phyloP scores from a whole-genome alignment of 73 alveolate genomes.

The Durusdinium trenchii region DNA sequence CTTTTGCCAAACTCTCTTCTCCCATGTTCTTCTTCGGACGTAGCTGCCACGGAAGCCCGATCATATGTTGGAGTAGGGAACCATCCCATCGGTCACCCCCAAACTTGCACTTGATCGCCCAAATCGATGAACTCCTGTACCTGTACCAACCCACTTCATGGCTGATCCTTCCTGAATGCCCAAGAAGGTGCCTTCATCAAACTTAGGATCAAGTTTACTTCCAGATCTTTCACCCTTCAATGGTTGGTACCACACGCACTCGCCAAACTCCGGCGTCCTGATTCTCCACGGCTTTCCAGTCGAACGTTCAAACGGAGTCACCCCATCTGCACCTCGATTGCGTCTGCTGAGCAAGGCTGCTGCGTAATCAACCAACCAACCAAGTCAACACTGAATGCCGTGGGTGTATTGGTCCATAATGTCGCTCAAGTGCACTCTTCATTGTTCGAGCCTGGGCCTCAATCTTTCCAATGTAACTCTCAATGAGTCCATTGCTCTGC shows the following conservation, averaged over 20 bases:
- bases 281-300: conserved; percentile 3
- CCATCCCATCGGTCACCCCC: too few relatives aligned
- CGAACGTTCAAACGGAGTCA: conserved; percentile 39
- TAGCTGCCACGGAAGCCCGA: neutral
- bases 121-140: neutral
- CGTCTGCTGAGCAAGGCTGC: neutral
- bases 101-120: conserved; percentile 36
- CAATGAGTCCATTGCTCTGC: neutral
- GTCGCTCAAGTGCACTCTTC: neutral
- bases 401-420: neutral
- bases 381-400: conserved; percentile 30
- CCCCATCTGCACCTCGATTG: conserved; percentile 43
- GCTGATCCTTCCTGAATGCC: conserved; percentile 14
- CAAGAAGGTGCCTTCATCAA: neutral
- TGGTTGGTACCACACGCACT: conserved; percentile 20
- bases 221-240: neutral
- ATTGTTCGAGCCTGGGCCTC: conserved; percentile 37
- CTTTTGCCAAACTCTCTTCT: too few relatives aligned
- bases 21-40: too few relatives aligned
- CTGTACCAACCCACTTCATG: conserved; percentile 36
- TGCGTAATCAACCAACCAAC: conserved; percentile 35
- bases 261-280: conserved; percentile 40
- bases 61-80: too few relatives aligned
- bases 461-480: neutral
- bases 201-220: conserved; percentile 3